phyloP scores from a whole-genome alignment of 169 alveolate genomes.

The Plasmodium cynomolgi region DNA sequence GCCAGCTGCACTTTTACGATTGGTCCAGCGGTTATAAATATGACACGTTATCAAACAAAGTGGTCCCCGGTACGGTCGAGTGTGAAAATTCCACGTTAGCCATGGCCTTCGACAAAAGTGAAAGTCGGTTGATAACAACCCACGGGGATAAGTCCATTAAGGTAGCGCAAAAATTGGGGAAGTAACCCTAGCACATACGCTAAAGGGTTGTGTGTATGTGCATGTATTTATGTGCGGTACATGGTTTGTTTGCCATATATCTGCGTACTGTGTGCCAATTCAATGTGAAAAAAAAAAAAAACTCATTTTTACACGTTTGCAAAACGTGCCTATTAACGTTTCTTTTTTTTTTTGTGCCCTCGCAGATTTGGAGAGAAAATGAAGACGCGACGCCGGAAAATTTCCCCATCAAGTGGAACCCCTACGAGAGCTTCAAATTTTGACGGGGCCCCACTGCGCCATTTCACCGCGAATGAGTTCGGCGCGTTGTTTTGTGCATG shows the following conservation, averaged over 20 bases:
- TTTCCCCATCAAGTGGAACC: conserved; percentile 84
- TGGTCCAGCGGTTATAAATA: conserved; percentile 96
- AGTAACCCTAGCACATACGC: not conserved
- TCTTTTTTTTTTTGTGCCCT: not conserved
- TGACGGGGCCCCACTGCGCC: conserved; percentile 17
- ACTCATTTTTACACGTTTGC: not conserved
- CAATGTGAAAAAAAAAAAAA: not conserved
- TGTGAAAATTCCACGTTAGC: conserved; percentile 97
- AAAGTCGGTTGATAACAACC: conserved; percentile 96
- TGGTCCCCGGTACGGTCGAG: conserved; percentile 97
- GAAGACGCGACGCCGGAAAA: conserved; percentile 85
- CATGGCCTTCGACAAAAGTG: conserved; percentile 95
- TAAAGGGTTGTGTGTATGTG: not conserved
- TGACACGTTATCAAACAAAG: conserved; percentile 90
- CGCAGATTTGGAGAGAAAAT: conserved; percentile 81
- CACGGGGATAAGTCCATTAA: conserved; percentile 99
- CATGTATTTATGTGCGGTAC: not conserved
- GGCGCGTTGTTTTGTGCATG: not conserved
- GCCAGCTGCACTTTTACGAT: conserved; percentile 97
- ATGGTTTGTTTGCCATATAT: not conserved
- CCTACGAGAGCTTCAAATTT: conserved; percentile 77
- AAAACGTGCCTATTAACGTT: not conserved
- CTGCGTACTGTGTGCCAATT: not conserved
- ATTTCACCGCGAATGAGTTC: not conserved
- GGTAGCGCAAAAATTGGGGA: conserved; percentile 80